phyloP scores from a whole-genome alignment of 257 asterid species.

The Primulina huaijiensis region DNA sequence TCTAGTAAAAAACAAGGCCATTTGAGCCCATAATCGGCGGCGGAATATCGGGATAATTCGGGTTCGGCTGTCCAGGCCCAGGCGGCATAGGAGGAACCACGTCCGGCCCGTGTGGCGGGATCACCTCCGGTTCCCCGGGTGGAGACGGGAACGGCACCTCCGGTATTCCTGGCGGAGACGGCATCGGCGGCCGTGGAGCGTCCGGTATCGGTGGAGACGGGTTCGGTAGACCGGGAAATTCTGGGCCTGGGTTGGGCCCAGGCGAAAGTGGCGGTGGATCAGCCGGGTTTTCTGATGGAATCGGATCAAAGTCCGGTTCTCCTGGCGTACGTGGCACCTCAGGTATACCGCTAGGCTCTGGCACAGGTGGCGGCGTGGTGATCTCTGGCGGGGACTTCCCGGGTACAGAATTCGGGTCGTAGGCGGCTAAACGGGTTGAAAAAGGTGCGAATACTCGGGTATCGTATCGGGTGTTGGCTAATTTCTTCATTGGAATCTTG shows the following conservation, averaged over 20 bases:
- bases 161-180: constrained; percentile 41
- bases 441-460: neutral
- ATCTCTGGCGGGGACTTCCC: constrained; percentile 47
- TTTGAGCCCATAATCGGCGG: constrained; percentile 35
- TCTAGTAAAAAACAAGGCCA: constrained; percentile 29
- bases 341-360: constrained; percentile 30
- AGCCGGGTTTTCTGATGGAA: constrained; percentile 51
- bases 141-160: constrained; percentile 48
- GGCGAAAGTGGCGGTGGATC: constrained; percentile 46
- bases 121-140: constrained; percentile 44
- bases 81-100: constrained; percentile 31
- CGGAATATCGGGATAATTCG: constrained; percentile 30
- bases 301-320: constrained; percentile 50
- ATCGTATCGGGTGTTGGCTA: neutral
- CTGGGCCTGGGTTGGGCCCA: constrained; percentile 38
- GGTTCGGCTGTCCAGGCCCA: constrained; percentile 31
- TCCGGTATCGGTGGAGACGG: constrained; percentile 48
- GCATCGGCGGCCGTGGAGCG: constrained; percentile 36
- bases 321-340: constrained; percentile 43
- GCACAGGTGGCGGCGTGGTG: constrained; percentile 34
- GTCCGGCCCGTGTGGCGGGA: constrained; percentile 54
- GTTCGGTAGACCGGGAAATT: constrained; percentile 43
- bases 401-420: constrained; percentile 35
- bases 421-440: constrained; percentile 25
- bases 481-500: constrained; percentile 8